Percentiles rank a stretch among this genome's conserved stretches.
These are phyloP conservation scores for Wickerhamomyces sydowiorum DNA, from an alignment of 805 yeast species.

Conservation along the genomic window DNA sequence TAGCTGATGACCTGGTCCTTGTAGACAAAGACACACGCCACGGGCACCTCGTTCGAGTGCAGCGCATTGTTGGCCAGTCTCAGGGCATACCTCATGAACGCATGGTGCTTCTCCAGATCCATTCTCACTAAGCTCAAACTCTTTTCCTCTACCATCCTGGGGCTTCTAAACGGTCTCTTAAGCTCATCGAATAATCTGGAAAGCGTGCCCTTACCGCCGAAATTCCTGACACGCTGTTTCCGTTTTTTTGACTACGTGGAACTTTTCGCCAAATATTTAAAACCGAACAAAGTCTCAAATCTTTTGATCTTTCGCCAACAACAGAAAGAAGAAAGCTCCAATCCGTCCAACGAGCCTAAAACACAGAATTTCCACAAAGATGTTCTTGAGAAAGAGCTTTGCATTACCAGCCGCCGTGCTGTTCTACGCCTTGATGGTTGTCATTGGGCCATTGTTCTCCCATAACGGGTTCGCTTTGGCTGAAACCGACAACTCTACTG, in stretches of 20 bases:
- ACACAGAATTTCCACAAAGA: too few relatives aligned
- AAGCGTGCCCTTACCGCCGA: neutral
- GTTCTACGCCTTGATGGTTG: conserved; percentile 22
- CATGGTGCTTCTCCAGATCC: conserved; percentile 9
- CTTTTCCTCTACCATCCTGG: too few relatives aligned
- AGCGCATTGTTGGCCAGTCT: conserved; percentile 61
- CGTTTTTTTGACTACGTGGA: neutral
- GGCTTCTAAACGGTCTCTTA: too few relatives aligned
- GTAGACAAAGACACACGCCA: conserved; percentile 70
- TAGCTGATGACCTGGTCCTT: conserved; percentile 51
- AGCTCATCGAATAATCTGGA: neutral
- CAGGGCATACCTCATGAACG: conserved; percentile 47
- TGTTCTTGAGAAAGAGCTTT: conserved; percentile 18
- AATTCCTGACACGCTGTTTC: neutral
- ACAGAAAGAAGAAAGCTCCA: too few relatives aligned
- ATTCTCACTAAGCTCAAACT: too few relatives aligned
- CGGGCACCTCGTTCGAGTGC: conserved; percentile 71
- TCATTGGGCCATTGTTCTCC: conserved; percentile 19
- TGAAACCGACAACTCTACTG: conserved; percentile 27
- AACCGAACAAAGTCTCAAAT: neutral
- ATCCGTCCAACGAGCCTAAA: too few relatives aligned
- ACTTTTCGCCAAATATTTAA: neutral
- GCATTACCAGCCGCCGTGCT: conserved; percentile 29
- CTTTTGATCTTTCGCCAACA: conserved; percentile 52
- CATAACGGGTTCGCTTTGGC: conserved; percentile 16